Percentiles rank a stretch among this genome's conserved stretches.
Conservation (phyloP, 805 yeast species). For the Ogataea polymorpha region DNA sequence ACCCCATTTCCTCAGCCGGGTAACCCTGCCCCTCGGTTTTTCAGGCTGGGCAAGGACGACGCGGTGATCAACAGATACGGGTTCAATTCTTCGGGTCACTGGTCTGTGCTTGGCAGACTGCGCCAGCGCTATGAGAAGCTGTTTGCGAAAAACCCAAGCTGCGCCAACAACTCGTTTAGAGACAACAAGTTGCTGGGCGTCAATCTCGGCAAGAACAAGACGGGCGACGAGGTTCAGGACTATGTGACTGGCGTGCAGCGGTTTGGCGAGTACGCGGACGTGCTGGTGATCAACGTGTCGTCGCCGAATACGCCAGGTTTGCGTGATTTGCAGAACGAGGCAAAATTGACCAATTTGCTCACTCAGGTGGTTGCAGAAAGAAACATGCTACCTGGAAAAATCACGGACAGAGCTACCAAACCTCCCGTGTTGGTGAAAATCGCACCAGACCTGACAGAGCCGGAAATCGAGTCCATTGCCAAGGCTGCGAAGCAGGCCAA, state of each 20-base stretch:
- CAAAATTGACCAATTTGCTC: constrained; percentile 65
- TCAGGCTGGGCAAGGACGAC: constrained; percentile 77
- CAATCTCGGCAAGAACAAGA: constrained; percentile 89
- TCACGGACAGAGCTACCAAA: constrained; percentile 37
- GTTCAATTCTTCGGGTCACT: constrained; percentile 88
- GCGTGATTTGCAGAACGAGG: constrained; percentile 78
- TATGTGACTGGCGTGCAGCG: constrained; percentile 80
- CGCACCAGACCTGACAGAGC: constrained; percentile 87
- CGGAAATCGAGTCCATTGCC: constrained; percentile 80
- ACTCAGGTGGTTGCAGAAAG: constrained; percentile 69
- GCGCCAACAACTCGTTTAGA: constrained; percentile 44
- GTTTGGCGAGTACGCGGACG: constrained; percentile 84
- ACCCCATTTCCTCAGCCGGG: constrained; percentile 95
- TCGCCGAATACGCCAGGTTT: constrained; percentile 97
- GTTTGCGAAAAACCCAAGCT: constrained; percentile 24
- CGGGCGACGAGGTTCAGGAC: constrained; percentile 86
- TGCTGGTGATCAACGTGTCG: constrained; percentile 84
- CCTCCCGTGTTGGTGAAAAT: constrained; percentile 89
- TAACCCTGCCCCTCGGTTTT: constrained; percentile 89
- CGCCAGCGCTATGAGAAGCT: constrained; percentile 55
- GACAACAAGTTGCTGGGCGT: constrained; percentile 69
- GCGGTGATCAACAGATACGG: constrained; percentile 96
- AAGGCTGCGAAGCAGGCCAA: constrained; percentile 69
- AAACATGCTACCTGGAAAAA: constrained; percentile 42
- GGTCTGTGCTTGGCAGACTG: constrained; percentile 64